Evolutionary conservation across 2,329 filamentous ascomycete genomes (phyloP).

Genomic region (Aureobasidium uvarum): DNA sequence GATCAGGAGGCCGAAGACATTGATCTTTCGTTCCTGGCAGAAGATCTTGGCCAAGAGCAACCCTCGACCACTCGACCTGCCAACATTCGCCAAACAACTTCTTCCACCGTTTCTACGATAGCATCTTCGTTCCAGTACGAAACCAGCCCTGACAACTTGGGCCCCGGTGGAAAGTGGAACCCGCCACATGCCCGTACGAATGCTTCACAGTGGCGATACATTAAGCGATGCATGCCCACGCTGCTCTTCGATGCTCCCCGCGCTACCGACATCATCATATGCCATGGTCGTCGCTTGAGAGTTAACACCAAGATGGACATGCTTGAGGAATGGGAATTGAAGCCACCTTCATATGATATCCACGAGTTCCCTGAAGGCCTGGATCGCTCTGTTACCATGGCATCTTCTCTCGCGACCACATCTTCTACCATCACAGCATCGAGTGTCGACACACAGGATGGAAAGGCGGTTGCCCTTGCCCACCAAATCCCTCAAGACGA

Average conservation of each 20-base stretch:
- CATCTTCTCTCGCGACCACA: constrained; percentile 14
- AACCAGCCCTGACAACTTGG: constrained; percentile 35
- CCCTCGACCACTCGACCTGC: constrained; percentile 28
- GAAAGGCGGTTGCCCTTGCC: background rate
- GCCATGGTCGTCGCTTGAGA: constrained; percentile 44
- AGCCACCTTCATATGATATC: constrained; percentile 47
- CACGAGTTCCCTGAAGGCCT: constrained; percentile 37
- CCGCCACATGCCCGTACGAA: constrained; percentile 38
- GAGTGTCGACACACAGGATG: constrained; percentile 9
- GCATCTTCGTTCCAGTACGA: constrained; percentile 24
- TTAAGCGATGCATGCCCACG: constrained; percentile 49
- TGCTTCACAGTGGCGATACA: constrained; percentile 46
- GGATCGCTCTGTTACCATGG: constrained; percentile 6
- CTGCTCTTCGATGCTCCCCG: constrained; percentile 46
- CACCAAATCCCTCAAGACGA: background rate
- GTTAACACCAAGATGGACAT: constrained; percentile 46
- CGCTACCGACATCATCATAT: constrained; percentile 48
- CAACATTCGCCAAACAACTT: constrained; percentile 33
- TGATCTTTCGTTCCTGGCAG: constrained; percentile 38
- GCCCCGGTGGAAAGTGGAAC: constrained; percentile 38
- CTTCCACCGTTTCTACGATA: constrained; percentile 32
- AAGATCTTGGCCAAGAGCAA: constrained; percentile 30
- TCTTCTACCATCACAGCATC: constrained; percentile 8
- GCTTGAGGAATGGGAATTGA: constrained; percentile 44
- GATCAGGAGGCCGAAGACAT: constrained; percentile 40